Base-by-base conservation (phyloP, 208 protist genomes). In the Wallacemonas sp. region DNA sequence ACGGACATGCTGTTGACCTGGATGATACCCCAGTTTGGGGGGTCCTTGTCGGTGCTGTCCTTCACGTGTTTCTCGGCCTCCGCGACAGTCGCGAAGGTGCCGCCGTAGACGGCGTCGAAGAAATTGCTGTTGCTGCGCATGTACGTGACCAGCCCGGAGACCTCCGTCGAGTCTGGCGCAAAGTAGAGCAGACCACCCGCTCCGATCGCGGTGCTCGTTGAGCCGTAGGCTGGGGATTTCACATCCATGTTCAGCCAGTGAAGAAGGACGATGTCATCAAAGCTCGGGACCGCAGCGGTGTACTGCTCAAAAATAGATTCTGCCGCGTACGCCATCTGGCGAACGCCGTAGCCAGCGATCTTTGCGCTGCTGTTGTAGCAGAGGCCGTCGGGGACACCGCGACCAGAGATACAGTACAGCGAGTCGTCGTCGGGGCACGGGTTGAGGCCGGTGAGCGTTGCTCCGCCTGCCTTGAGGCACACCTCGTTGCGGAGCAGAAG, bases 241-340 rank as follows among this genome's bases (percentile, higher is more conserved):
- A 54, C 12, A 16, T 72, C 70, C 54, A 72, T 73, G 49, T 55
- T 60, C 12, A 76, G n/a, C 81, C 85, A 91, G 33, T 91, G 74
- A 1, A 79, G 24, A 17, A 72, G 62, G 16, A 87, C 76, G 26
- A 87, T 72, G 26, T 79, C 73, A 55, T 90, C 80, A 39, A 90
- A 71, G 2, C 72, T 68, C 1, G 73, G 64, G 5, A 74, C 54
- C 1, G 63, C 61, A 6, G 68, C 29, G 2, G 81, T 71, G 29
- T 36, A 68, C 27, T 52, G 30, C 47, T 34, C 29, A 24, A 58
- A 58, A 21, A 58, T 62, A 24, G 17, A 66, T 1, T 0, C 8
- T 2, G n/a, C n/a, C n/a, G n/a, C n/a, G n/a, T n/a, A n/a, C n/a
- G n/a, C n/a, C n/a, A n/a, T n/a, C n/a, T n/a, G n/a, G n/a, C n/a